These are phyloP conservation scores for Solanum ossicruentum DNA, from an alignment of 257 asterid genomes.

Conservation along the genomic window DNA sequence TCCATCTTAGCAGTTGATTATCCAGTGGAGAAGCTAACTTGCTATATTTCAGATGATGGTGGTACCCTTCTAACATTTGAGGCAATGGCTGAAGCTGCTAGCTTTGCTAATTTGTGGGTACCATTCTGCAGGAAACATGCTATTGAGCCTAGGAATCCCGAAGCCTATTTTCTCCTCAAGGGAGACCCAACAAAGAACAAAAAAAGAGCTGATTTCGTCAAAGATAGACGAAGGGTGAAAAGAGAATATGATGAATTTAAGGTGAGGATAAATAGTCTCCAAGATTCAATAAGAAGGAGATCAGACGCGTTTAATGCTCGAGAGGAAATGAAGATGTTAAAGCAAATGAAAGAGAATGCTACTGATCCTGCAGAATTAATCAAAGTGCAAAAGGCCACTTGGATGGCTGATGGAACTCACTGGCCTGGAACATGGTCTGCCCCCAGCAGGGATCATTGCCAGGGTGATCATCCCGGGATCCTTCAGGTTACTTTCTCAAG, in stretches of 20 bases:
- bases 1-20: constrained; percentile 29
- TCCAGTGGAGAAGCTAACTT: constrained; percentile 27
- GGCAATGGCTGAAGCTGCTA: constrained; percentile 38
- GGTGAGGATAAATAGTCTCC: constrained; percentile 23
- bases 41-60: constrained; percentile 28
- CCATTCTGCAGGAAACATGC: constrained; percentile 31
- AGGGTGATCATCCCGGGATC: constrained; percentile 31
- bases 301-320: constrained; percentile 29
- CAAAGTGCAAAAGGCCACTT: constrained; percentile 24
- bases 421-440: constrained; percentile 30
- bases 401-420: constrained; percentile 41
- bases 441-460: constrained; percentile 15
- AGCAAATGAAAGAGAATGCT: constrained; percentile 26
- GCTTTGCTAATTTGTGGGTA: constrained; percentile 33
- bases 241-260: constrained; percentile 34
- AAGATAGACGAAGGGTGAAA: constrained; percentile 23
- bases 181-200: constrained; percentile 31
- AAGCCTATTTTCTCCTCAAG: constrained; percentile 17
- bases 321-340: constrained; percentile 30
- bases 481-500: constrained; percentile 12
- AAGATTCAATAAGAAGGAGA: constrained; percentile 24
- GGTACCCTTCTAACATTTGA: constrained; percentile 32
- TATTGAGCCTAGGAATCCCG: constrained; percentile 35
- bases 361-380: constrained; percentile 16
- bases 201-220: constrained; percentile 25